Evolutionary conservation across 257 asterid genomes (phyloP), one percentile per base, ranked within the genome.

Genomic region (Solanum dulcamara): DNA sequence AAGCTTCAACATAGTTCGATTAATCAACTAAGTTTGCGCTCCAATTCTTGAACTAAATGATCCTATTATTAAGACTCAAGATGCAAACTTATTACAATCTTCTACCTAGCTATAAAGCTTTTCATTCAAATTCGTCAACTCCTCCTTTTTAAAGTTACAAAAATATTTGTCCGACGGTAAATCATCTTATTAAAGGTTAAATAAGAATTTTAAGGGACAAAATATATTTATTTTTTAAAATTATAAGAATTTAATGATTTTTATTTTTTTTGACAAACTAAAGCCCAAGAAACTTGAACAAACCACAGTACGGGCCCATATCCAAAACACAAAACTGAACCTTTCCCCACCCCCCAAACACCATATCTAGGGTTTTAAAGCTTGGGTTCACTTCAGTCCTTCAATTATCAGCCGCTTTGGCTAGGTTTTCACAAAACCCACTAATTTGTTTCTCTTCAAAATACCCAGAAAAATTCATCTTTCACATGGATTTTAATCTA

Each of bases 391-490:
- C 57, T 50, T 50, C 57, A 50, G n/a, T 80, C 83, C 70, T 51
- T 10, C 32, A 83, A 24, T 44, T 20, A 81, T 86, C 86, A 81
- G 91, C 93, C 91, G 92, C 91, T 46, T 20, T 40, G 72, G 89
- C 88, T 87, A 66, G 89, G 89, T 88, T 90, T 83, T 79, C 83
- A 70, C 30, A 33, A 32, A 30, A 7, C 3, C 74, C 12, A 30
- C 74, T 30, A 30, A 22, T 53, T 28, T 46, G 22, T 14, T 14
- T 14, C 26, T 11, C 59, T 12, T 37, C 37, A 32, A 83, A 53
- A 2, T 53, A 7, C 11, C 11, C 60, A 18, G 0, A 53, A 53
- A 18, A 53, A 18, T 53, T 53, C 24, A 53, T 53, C 60, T 53
- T 53, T 53, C 24, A 0, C 60, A 89, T 91, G 95, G 92, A 86